Base-by-base conservation (phyloP, 371 early-diverging fungal species). In the Blakeslea trispora region DNA sequence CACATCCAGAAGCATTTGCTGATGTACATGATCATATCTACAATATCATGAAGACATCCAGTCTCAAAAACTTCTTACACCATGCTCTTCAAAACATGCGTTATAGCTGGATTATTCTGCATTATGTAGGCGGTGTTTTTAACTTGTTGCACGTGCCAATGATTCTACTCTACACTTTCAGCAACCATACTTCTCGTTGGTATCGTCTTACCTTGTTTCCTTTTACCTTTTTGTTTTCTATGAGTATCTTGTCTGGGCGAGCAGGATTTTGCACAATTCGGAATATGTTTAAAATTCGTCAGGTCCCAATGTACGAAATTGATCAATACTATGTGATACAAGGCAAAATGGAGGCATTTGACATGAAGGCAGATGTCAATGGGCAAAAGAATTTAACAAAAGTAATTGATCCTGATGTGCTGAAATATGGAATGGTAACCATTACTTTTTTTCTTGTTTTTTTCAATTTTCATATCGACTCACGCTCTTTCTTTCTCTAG, bases 1-100 rank as follows among this genome's bases (percentile, higher is more conserved):
- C 62, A 2, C 62, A 66, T 22, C 66, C 66, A 18, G 66, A 66
- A 39, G 55, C 62, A 1, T 66, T 66, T 57, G 18, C 49, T 28
- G 66, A 66, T 15, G 62, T 53, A n/a, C 57, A 53, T 53, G 52
- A 66, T 19, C 57, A 54, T 17, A 35, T 62, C 14, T 56, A 57
- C 35, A 15, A 49, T 45, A 50, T 61, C 8, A 41, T 62, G 42
- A 52, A 53, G 28, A 57, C 50, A 17, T 57, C 62, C 7, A 57
- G 62, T 37, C 21, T 66, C 3, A 49, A 34, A 17, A 66, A 45
- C 40, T 66, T 66, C 21, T 37, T 61, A 11, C 62, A 66, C 50
- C 35, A 61, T 35, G 58, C 50, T 1, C 28, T 57, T 7, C 57
- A 62, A 34, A 66, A 66, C 19, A 61, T 66, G 22, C 39, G 66